Conservation (phyloP, 2,329 filamentous ascomycete genomes). For the Aspergillus sp. region DNA sequence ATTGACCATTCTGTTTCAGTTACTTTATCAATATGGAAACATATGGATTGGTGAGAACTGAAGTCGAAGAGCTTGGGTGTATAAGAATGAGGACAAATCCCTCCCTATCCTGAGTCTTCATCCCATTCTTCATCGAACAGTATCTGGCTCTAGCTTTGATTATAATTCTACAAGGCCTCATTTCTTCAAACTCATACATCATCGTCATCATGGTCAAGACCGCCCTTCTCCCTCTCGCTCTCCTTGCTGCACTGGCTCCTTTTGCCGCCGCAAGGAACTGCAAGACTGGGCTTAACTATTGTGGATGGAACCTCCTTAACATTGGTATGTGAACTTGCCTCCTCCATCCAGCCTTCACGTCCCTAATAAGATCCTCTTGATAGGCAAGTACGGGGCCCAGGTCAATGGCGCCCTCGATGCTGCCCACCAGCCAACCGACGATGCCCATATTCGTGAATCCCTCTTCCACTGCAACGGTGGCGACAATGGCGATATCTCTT, state of each 20-base stretch:
- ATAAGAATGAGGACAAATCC: too few relatives aligned
- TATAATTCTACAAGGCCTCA: too few relatives aligned
- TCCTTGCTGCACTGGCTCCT: conserved; percentile 3
- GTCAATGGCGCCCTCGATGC: conserved; percentile 8
- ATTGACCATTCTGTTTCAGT: too few relatives aligned
- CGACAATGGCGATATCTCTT: conserved; percentile 11
- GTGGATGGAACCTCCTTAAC: conserved; percentile 11
- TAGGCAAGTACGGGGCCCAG: conserved; percentile 12
- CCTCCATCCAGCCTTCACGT: too few relatives aligned
- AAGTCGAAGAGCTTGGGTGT: too few relatives aligned
- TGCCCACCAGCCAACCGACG: conserved; percentile 4
- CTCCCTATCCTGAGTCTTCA: too few relatives aligned
- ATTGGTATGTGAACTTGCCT: conserved; percentile 6
- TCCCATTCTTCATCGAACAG: too few relatives aligned
- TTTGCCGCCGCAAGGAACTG: conserved; percentile 11
- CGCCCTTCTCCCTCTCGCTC: conserved; percentile 1
- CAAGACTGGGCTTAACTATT: conserved; percentile 14
- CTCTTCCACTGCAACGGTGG: conserved; percentile 14
- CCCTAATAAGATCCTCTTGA: neutral
- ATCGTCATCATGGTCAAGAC: conserved; percentile 7
- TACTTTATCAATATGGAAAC: too few relatives aligned
- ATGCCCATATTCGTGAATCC: conserved; percentile 11
- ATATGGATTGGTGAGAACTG: too few relatives aligned
- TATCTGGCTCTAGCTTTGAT: too few relatives aligned
- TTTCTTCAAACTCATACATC: too few relatives aligned